Base-by-base conservation (phyloP, 495 filamentous ascomycete species). In the Aspergillus sparsus region DNA sequence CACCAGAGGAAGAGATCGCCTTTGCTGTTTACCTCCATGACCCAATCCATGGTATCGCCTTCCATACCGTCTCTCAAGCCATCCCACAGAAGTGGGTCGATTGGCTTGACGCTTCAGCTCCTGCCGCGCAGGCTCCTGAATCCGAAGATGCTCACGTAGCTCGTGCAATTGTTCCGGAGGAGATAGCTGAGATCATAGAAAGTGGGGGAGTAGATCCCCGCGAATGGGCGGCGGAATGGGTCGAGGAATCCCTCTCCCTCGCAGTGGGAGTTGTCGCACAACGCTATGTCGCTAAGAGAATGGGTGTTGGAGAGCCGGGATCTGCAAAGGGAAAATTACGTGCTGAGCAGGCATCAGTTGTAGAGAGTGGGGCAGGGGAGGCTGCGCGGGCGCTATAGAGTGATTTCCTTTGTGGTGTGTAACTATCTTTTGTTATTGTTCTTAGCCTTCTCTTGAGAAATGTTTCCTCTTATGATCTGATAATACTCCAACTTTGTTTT, bases 171-270 rank as follows among this genome's bases (percentile, higher is more conserved):
- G 76, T 94, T 8, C 94, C 93, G 3, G 87, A 89, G 21, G 90
- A 90, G 69, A 98, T 98, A 63, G 81, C 82, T 1, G 89, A 94
- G 71, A 95, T 98, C 61, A 83, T 98, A 57, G 86, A 93, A 67
- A 82, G 77, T 50, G 95, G 95, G 15, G 94, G 93, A 36, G 89
- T 97, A 3, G 94, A 98, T 71, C 94, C 94, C 0, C 81, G 94
- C 42, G 94, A 98, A 73, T 98, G 94, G 94, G 89, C 96, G 37
- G 87, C 93, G 0, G 95, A 98, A 71, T 98, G 94, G 94, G 82
- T 98, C 6, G 92, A 98, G 75, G 95, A 98, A 72, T 76, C 87
- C 0, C 81, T 98, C n/a, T 84, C 80, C 42, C 73, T 97, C 54
- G 84, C 86, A 5, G 83, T 92, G 1, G 95, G 94, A 6, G 74